phyloP scores from a whole-genome alignment of 75 land plant species.

The Cupressus sempervirens region DNA sequence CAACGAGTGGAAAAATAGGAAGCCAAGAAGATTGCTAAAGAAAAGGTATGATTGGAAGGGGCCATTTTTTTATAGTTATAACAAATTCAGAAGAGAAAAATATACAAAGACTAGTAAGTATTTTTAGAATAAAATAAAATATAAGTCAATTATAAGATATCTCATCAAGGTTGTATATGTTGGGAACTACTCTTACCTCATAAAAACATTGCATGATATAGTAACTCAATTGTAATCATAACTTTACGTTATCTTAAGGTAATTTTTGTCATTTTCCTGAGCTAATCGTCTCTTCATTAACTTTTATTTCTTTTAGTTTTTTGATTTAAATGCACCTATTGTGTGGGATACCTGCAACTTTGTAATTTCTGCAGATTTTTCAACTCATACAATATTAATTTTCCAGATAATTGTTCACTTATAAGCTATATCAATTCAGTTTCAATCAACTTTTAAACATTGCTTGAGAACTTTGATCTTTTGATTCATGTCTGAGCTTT shows the following conservation, averaged over 20 bases:
- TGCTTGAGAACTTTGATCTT: no score
- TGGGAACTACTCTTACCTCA: not conserved
- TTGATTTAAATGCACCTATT: not conserved
- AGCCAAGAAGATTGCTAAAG: constrained; percentile 72
- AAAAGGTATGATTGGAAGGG: constrained; percentile 40
- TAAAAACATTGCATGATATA: not conserved
- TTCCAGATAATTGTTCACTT: not conserved
- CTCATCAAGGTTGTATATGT: not conserved
- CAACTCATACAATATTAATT: not conserved
- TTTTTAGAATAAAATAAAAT: not conserved
- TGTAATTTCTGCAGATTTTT: not conserved
- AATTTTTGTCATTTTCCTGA: no score
- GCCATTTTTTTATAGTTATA: not conserved
- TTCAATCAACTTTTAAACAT: no score
- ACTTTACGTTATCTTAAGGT: no score
- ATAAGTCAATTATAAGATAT: not conserved
- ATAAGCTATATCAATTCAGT: no score
- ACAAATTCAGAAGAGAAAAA: no score
- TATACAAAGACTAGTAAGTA: not conserved
- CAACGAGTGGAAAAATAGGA: constrained; percentile 26
- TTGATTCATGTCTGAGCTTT: no score
- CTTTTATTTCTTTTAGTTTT: not conserved
- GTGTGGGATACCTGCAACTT: not conserved
- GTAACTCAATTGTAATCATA: no score
- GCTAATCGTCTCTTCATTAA: no score